Conservation (phyloP, 2,329 filamentous ascomycete genomes). For the Colletotrichum gloeosporioides region DNA sequence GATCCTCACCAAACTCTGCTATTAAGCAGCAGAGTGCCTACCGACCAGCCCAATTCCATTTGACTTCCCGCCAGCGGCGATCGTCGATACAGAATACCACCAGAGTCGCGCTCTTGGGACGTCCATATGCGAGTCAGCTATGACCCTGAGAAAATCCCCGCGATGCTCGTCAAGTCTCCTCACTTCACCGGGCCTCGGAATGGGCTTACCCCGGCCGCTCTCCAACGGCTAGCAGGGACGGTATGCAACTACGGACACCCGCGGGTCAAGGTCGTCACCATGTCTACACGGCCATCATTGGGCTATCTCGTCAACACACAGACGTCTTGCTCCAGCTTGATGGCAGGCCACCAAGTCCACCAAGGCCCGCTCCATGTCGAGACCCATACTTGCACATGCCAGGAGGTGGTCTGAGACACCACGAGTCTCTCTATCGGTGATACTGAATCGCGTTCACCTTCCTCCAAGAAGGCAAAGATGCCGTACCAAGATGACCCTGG, state of each 20-base stretch:
- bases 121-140: not conserved
- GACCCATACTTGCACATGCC: constrained; percentile 4
- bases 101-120: not conserved
- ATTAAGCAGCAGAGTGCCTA: not conserved
- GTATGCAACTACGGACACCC: not conserved
- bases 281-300: not conserved
- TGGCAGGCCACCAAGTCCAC: not conserved
- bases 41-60: not conserved
- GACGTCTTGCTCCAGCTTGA: not conserved
- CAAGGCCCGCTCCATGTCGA: not conserved
- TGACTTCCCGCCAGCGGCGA: not conserved
- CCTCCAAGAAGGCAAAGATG: not conserved
- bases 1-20: not conserved
- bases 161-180: not conserved
- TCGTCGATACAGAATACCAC: not conserved
- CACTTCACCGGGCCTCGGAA: not conserved
- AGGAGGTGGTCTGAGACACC: constrained; percentile 11
- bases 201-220: not conserved
- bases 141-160: not conserved
- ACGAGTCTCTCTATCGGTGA: not conserved
- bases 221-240: not conserved
- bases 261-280: not conserved
- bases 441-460: not conserved
- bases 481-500: not conserved
- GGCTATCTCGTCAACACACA: not conserved